Evolutionary conservation across 2,329 filamentous ascomycete genomes (phyloP).

Genomic region (Monosporascus sp.): DNA sequence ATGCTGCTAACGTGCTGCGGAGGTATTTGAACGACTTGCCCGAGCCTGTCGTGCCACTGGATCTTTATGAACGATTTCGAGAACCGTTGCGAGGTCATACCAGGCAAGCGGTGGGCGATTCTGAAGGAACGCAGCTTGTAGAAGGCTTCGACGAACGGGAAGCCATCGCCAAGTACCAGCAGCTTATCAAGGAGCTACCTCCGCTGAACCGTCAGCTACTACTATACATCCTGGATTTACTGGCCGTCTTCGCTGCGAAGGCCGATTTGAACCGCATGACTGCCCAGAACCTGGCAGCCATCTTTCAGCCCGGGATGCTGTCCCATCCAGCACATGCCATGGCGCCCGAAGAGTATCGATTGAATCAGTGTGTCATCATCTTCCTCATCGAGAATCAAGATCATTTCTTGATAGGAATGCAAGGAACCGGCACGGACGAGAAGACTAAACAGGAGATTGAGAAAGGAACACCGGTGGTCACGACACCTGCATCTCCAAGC

Average conservation of each 20-base stretch:
- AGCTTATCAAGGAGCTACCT: constrained; percentile 85
- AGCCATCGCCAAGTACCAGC: constrained; percentile 80
- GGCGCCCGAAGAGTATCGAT: constrained; percentile 86
- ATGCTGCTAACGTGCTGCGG: constrained; percentile 92
- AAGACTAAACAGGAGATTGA: constrained; percentile 59
- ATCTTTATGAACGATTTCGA: constrained; percentile 88
- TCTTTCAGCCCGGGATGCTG: constrained; percentile 94
- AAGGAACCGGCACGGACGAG: constrained; percentile 95
- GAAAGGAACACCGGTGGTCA: constrained; percentile 60
- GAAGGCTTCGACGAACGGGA: constrained; percentile 68
- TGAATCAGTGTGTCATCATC: constrained; percentile 95
- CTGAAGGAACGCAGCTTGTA: constrained; percentile 63
- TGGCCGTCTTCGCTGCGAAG: constrained; percentile 96
- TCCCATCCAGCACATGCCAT: constrained; percentile 94
- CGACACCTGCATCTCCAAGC: constrained; percentile 44
- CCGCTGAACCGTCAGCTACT: constrained; percentile 89
- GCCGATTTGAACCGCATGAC: constrained; percentile 97
- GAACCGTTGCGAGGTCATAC: constrained; percentile 69
- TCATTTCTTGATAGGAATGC: constrained; percentile 97
- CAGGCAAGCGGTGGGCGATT: constrained; percentile 67
- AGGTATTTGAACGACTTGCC: constrained; percentile 94
- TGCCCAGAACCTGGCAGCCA: constrained; percentile 87
- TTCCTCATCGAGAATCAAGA: constrained; percentile 99
- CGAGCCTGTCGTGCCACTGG: constrained; percentile 91
- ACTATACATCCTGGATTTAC: constrained; percentile 89